Percentiles rank a stretch among this genome's conserved stretches.
phyloP scores from a whole-genome alignment of 176 grass and related monocot species.

The Chloris gayana region DNA sequence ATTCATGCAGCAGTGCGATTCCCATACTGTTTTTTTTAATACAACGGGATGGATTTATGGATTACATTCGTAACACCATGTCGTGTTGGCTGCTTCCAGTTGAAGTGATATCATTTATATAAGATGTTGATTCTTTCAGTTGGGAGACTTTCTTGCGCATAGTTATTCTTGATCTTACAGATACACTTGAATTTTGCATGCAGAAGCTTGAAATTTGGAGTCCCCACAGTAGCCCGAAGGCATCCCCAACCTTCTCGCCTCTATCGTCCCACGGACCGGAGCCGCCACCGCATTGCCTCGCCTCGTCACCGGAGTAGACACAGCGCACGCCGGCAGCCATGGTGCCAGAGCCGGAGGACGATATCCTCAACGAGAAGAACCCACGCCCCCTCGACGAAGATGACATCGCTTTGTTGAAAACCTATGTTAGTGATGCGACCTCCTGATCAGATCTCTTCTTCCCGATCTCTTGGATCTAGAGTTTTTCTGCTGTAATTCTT shows the following conservation, averaged over 20 bases:
- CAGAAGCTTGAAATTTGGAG: too few species aligned
- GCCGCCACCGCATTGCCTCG: background rate
- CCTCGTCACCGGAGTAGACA: slow-evolving; percentile 5
- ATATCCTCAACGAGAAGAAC: slow-evolving; percentile 80
- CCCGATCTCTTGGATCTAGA: slow-evolving; percentile 21
- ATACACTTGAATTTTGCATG: too few species aligned
- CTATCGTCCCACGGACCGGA: background rate
- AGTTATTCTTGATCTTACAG: too few species aligned
- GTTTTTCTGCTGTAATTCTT: background rate
- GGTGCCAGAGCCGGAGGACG: slow-evolving; percentile 72
- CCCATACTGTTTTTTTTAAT: too few species aligned
- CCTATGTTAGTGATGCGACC: slow-evolving; percentile 54
- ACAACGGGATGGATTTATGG: too few species aligned
- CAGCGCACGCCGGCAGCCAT: slow-evolving; percentile 38
- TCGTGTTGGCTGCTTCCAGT: too few species aligned
- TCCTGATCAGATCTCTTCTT: slow-evolving; percentile 20
- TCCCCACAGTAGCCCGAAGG: background rate
- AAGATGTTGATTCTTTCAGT: too few species aligned
- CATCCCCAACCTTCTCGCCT: slow-evolving; percentile 2
- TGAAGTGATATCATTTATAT: too few species aligned
- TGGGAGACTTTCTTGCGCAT: too few species aligned
- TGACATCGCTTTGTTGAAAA: slow-evolving; percentile 86
- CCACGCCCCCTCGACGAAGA: slow-evolving; percentile 76
- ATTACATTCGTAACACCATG: too few species aligned
- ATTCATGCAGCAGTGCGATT: too few species aligned